Evolutionary conservation across 495 filamentous ascomycete species (phyloP).

Genomic region (Tuber aestivum): DNA sequence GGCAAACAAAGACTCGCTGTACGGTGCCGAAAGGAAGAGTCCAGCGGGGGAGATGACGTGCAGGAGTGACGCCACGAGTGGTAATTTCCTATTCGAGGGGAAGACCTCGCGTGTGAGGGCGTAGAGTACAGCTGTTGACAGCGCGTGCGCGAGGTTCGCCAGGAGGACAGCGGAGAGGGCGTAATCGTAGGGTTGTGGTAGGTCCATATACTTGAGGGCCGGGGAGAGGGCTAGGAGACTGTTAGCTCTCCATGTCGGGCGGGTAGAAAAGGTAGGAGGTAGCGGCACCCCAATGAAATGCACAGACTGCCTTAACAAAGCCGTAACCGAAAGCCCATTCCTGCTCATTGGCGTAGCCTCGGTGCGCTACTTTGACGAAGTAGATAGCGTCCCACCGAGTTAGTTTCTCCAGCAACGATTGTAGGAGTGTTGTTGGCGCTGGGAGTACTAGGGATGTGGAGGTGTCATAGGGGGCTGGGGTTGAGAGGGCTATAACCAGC

Average conservation of each 20-base stretch:
- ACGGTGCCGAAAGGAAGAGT: slow-evolving; percentile 82
- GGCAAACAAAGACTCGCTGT: slow-evolving; percentile 73
- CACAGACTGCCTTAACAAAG: slow-evolving; percentile 52
- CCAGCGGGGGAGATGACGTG: slow-evolving; percentile 84
- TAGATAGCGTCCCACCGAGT: slow-evolving; percentile 92
- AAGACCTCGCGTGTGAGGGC: slow-evolving; percentile 50
- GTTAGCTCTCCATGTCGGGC: not conserved
- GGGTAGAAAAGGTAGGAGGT: not conserved
- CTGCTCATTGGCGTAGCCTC: slow-evolving; percentile 83
- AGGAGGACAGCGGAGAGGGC: slow-evolving; percentile 56
- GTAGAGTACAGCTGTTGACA: slow-evolving; percentile 67
- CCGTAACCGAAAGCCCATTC: slow-evolving; percentile 90
- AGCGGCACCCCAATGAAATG: slow-evolving; percentile 49
- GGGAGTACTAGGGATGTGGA: slow-evolving; percentile 61
- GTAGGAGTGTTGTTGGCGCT: slow-evolving; percentile 29
- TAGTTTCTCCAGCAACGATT: slow-evolving; percentile 51
- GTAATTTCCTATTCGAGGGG: slow-evolving; percentile 32
- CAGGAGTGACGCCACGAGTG: slow-evolving; percentile 50
- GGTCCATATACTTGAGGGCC: slow-evolving; percentile 2
- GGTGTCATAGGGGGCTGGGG: slow-evolving; percentile 79
- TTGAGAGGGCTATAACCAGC: slow-evolving; percentile 55
- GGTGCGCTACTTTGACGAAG: slow-evolving; percentile 60
- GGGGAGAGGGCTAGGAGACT: not conserved
- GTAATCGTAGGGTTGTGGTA: slow-evolving; percentile 37
- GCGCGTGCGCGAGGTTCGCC: slow-evolving; percentile 65